Percentiles rank a stretch among this genome's conserved stretches.
These are phyloP conservation scores for Trichoderma parareesei DNA, from an alignment of 495 filamentous ascomycete genomes.

Conservation along the genomic window DNA sequence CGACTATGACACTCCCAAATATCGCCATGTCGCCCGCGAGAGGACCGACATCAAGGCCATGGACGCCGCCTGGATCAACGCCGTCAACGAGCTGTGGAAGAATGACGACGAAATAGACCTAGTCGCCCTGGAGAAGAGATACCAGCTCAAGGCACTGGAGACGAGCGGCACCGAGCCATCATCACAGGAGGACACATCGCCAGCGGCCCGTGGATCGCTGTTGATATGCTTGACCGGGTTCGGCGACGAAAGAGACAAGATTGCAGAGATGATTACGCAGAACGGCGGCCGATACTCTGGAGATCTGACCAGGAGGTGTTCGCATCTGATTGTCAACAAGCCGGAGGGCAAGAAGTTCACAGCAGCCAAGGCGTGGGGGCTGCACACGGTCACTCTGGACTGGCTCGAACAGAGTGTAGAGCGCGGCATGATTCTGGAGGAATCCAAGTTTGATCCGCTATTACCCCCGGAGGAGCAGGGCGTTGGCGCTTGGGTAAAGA, in stretches of 20 bases:
- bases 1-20: constrained; percentile 79
- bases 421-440: constrained; percentile 89
- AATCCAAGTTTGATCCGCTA: constrained; percentile 68
- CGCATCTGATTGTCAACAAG: constrained; percentile 73
- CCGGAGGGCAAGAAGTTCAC: constrained; percentile 82
- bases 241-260: constrained; percentile 63
- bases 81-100: constrained; percentile 74
- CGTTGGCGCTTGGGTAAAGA: constrained; percentile 66
- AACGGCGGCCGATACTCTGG: constrained; percentile 78
- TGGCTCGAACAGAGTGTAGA: constrained; percentile 82
- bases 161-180: constrained; percentile 26
- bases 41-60: constrained; percentile 77
- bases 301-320: constrained; percentile 77
- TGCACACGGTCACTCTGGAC: constrained; percentile 68
- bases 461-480: constrained; percentile 64
- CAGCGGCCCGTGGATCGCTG: constrained; percentile 37
- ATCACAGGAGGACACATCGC: constrained; percentile 12
- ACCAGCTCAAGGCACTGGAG: constrained; percentile 37
- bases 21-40: constrained; percentile 87
- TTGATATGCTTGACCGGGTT: constrained; percentile 87
- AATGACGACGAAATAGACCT: constrained; percentile 73
- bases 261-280: constrained; percentile 49
- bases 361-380: constrained; percentile 69
- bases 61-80: constrained; percentile 72
- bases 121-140: constrained; percentile 41